Evolutionary conservation across 805 yeast genomes (phyloP).

Genomic region (Ogataea pini): DNA sequence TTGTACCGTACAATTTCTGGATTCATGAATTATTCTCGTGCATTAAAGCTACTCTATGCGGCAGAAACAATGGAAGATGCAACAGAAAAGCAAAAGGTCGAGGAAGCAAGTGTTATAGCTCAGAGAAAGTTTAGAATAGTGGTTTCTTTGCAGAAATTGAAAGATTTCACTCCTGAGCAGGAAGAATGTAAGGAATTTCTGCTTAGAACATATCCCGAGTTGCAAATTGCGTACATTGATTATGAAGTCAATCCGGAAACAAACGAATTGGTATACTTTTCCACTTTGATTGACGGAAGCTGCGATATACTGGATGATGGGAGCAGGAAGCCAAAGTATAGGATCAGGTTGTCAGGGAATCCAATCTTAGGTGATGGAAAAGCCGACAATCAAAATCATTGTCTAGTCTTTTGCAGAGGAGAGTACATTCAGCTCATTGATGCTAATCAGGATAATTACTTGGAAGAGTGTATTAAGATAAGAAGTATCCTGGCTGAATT

Average conservation of each 20-base stretch:
- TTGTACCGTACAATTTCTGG: slow-evolving; percentile 81
- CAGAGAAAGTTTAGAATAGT: slow-evolving; percentile 63
- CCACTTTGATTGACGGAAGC: slow-evolving; percentile 70
- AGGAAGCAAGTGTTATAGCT: slow-evolving; percentile 54
- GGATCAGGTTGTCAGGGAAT: slow-evolving; percentile 70
- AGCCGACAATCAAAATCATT: slow-evolving; percentile 80
- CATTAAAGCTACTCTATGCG: slow-evolving; percentile 64
- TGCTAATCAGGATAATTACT: slow-evolving; percentile 81
- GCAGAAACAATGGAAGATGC: slow-evolving; percentile 46
- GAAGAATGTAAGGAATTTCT: slow-evolving; percentile 58
- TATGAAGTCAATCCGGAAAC: slow-evolving; percentile 47
- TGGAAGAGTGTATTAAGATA: slow-evolving; percentile 80
- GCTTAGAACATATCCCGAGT: slow-evolving; percentile 64
- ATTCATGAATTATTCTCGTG: slow-evolving; percentile 74
- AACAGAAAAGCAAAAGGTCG: slow-evolving; percentile 40
- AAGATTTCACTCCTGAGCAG: slow-evolving; percentile 55
- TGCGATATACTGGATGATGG: slow-evolving; percentile 63
- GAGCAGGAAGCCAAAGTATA: slow-evolving; percentile 58
- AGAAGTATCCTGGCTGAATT: slow-evolving; percentile 75
- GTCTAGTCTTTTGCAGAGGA: slow-evolving; percentile 73
- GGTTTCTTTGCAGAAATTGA: slow-evolving; percentile 64
- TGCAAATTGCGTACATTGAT: slow-evolving; percentile 64
- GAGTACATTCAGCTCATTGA: slow-evolving; percentile 80
- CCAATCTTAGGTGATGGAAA: slow-evolving; percentile 87
- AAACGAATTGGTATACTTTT: slow-evolving; percentile 51